Evolutionary conservation across 495 filamentous ascomycete species (phyloP).

Genomic region (Penicillium herquei): DNA sequence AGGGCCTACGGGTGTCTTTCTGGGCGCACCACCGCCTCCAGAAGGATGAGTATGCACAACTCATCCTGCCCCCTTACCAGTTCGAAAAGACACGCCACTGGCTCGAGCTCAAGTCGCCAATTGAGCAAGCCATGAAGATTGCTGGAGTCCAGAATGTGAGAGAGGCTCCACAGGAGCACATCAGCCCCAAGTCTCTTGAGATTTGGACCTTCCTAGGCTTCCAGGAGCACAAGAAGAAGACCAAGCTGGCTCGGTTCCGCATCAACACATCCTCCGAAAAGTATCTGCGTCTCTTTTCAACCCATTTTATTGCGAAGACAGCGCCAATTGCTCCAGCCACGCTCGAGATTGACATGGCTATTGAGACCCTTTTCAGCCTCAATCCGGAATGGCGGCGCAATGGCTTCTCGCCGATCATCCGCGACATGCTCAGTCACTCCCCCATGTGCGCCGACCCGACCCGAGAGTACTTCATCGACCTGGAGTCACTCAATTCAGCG

Average conservation of each 20-base stretch:
- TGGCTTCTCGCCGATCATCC: neutral
- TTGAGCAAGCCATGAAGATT: neutral
- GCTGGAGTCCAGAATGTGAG: neutral
- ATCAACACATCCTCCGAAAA: conserved; percentile 43
- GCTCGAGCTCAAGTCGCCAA: conserved; percentile 28
- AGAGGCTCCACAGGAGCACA: no score
- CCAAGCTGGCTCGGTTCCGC: conserved; percentile 36
- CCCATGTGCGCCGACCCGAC: neutral
- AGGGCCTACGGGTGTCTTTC: conserved; percentile 34
- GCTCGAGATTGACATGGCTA: conserved; percentile 43
- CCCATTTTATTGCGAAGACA: conserved; percentile 45
- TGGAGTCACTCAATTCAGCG: neutral
- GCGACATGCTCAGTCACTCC: neutral
- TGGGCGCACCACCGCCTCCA: conserved; percentile 47
- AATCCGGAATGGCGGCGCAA: conserved; percentile 19
- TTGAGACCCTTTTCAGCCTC: conserved; percentile 47
- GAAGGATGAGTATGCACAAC: conserved; percentile 36
- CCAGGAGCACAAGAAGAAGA: conserved; percentile 22
- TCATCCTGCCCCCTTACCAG: conserved; percentile 53
- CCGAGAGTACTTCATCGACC: neutral
- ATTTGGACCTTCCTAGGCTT: conserved; percentile 42
- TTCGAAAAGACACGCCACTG: conserved; percentile 48
- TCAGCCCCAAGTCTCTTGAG: no score
- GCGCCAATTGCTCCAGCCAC: conserved; percentile 50
- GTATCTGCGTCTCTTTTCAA: conserved; percentile 37